Evolutionary conservation across 805 yeast genomes (phyloP).

Genomic region (Jamesozyma lodderae): DNA sequence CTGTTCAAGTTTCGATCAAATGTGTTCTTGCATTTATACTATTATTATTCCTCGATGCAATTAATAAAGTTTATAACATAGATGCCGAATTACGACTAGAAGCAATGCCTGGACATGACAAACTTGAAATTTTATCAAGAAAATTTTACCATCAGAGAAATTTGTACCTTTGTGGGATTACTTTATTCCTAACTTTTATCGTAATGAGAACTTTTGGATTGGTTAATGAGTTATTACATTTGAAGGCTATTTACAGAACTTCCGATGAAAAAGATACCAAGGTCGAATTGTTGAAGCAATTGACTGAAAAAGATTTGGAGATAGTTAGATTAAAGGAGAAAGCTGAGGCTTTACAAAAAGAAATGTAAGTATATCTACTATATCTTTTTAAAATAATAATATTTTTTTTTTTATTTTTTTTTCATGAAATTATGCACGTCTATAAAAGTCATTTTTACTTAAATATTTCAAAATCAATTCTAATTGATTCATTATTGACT

Average conservation of each 20-base stretch:
- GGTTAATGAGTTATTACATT: constrained; percentile 59
- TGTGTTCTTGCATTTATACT: constrained; percentile 78
- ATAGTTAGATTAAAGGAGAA: constrained; percentile 63
- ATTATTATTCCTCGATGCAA: constrained; percentile 78
- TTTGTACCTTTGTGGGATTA: constrained; percentile 91
- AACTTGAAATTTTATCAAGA: constrained; percentile 82
- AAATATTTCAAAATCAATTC: constrained; percentile 19
- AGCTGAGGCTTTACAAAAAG: constrained; percentile 59
- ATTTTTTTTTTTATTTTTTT: too few relatives aligned
- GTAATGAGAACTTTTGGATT: constrained; percentile 76
- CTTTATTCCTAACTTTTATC: constrained; percentile 79
- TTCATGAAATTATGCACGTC: background rate
- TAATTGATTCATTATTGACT: constrained; percentile 12
- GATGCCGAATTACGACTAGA: constrained; percentile 41
- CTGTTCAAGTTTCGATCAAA: constrained; percentile 67
- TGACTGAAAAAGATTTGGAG: constrained; percentile 54
- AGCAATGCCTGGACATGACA: constrained; percentile 35
- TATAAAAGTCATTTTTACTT: background rate
- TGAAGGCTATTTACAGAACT: constrained; percentile 45
- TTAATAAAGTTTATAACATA: constrained; percentile 70
- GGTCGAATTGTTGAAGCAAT: constrained; percentile 39
- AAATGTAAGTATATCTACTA: constrained; percentile 21
- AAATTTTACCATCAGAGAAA: constrained; percentile 94
- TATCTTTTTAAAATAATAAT: too few relatives aligned
- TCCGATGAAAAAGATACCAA: background rate